Base-by-base conservation (phyloP, 345 rosid genomes). In the Adansonia digitata region DNA sequence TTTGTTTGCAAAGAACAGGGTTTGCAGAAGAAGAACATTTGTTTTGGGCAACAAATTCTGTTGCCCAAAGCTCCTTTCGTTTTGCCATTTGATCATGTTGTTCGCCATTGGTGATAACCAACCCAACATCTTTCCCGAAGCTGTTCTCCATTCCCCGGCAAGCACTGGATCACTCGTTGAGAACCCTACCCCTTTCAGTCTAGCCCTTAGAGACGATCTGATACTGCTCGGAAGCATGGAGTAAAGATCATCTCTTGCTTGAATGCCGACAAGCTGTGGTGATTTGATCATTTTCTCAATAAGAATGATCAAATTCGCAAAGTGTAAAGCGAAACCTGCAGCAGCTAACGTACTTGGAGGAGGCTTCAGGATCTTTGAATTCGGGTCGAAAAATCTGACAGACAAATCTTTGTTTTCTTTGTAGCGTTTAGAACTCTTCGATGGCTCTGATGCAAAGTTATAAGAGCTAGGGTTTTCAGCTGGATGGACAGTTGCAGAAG, bases 51-150 rank as follows among this genome's bases (percentile, higher is more conserved):
- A 77, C 78, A 83, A 52, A 75, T 86, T 85, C 70, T 89, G 92
- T 80, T 86, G 98, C 84, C 90, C 98, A 39, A 91, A 93, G 87
- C 97, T 96, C 83, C 99, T 88, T 77, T 92, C 99, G 26, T 89
- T 91, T 70, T 96, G 99, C 98, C 99, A 96, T 83, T 85, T 92
- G 14, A 96, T 93, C 99, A 89, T 96, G 65, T 93, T 93, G 72
- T 96, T 97, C 1, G 97, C 99, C 74, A 96, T 62, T 2, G 97
- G 98, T 7, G 97, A 85, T 74, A 96, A 55, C 99, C 99, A 96
- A 34, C 82, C 79, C 79, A 93, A 80, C 22, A 96, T 92, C 81
- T 90, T 78, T 59, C 91, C 88, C 65, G 90, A 57, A 17, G 98
- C 99, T 1, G 87, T 85, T 65, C 80, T 88, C 99, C 99, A 96